Base-by-base conservation (phyloP, 257 asterid species). In the Gentiana dahurica region DNA sequence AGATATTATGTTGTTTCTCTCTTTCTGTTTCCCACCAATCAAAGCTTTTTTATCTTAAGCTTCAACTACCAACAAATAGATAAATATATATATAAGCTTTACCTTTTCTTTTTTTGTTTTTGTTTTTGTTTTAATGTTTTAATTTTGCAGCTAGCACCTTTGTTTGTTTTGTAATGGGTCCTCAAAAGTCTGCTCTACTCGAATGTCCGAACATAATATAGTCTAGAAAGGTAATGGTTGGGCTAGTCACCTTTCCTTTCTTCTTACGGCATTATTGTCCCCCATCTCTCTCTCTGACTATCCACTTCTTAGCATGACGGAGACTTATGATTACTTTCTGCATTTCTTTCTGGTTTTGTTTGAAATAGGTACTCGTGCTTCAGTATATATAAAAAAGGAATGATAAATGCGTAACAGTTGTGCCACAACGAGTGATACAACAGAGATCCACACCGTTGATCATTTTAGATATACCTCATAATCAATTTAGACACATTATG, bases 211-310 rank as follows among this genome's bases (percentile, higher is more conserved):
- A 65, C 73, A 65, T 55, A 41, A 56, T 64, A 50, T 45, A 54
- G 44, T 46, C 60, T 55, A 73, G 67, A 78, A 67, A 71, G 79
- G 78, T 73, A 54, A 24, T 24, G 24, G 24, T 24, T 24, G 24
- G 24, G 75, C 54, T 71, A 72, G 71, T 72, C 60, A 64, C 36
- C 74, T 79, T 81, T 81, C 84, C 95, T 81, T 81, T 81, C 78
- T 73, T 68, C 77, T 77, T 79, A 83, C 87, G 88, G 84, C 90
- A 77, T 74, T 77, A 79, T 57, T 53, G 70, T 62, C 65, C 58
- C 67, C 69, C 75, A 71, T 53, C 70, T 62, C 65, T 60, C 67
- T 71, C 75, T 73, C 77, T 54, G 79, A 69, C 75, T 59, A 73
- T 61, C 71, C 76, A 73, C 60, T 67, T 77, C 41, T 65, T 4